These are phyloP conservation scores for slime mould (Dictyostelium discoideum) DNA, from an alignment of 78 protist genomes.

Conservation along the genomic window DNA sequence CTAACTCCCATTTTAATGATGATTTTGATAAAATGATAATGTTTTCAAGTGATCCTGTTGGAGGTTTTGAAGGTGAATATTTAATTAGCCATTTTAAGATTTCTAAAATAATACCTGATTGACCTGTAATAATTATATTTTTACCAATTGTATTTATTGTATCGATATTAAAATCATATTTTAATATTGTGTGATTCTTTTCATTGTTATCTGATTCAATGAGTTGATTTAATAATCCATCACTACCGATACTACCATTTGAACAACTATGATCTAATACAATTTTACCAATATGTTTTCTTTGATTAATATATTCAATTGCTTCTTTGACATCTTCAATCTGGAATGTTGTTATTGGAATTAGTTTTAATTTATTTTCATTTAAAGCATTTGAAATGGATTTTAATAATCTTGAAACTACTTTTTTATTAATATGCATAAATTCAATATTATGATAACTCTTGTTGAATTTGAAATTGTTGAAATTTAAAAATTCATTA, in stretches of 20 bases:
- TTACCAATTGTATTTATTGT: background rate
- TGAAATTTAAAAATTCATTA: background rate
- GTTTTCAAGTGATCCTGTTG: background rate
- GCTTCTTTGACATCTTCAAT: conserved; percentile 34
- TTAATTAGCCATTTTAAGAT: conserved; percentile 31
- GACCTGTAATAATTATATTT: conserved; percentile 52
- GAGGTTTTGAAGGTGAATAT: conserved; percentile 29
- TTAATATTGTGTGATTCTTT: background rate
- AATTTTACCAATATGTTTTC: conserved; percentile 51
- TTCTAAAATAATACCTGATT: conserved; percentile 41
- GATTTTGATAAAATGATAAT: conserved; percentile 33
- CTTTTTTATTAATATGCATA: background rate
- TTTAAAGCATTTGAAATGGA: background rate
- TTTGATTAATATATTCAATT: conserved; percentile 37
- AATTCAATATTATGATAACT: background rate
- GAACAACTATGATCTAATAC: conserved; percentile 12
- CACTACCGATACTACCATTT: background rate
- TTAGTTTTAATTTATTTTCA: background rate
- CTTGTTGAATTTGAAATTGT: background rate
- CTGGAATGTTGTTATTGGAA: conserved; percentile 20
- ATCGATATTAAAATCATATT: background rate
- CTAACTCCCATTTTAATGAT: conserved; percentile 43
- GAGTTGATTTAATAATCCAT: background rate
- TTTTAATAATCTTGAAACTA: background rate
- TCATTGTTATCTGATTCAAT: background rate